Conservation (phyloP, 768 basidiomycete species). For the Agaricus blazei region DNA sequence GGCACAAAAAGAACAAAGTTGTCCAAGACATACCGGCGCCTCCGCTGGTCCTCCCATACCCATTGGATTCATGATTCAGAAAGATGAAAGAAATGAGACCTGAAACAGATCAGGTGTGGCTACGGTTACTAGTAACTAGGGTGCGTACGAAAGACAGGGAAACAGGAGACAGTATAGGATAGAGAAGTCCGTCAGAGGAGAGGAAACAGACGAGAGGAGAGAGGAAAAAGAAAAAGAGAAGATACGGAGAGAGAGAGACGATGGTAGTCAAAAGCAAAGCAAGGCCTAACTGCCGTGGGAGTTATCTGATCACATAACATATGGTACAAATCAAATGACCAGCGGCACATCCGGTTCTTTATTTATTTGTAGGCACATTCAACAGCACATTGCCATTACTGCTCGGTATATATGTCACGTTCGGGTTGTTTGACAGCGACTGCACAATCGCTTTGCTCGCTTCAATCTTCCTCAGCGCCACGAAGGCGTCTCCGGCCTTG, state of each 20-base stretch:
- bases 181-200: conserved; percentile 55
- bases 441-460: conserved; percentile 96
- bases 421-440: conserved; percentile 71
- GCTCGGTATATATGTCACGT: conserved; percentile 88
- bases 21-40: conserved; percentile 57
- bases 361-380: conserved; percentile 67
- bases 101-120: conserved; percentile 18
- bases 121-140: conserved; percentile 9
- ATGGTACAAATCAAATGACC: too few relatives aligned
- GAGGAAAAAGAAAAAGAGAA: conserved; percentile 45
- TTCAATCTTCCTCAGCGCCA: conserved; percentile 94
- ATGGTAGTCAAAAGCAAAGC: conserved; percentile 43
- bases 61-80: conserved; percentile 73
- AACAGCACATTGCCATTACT: conserved; percentile 74
- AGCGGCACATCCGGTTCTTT: conserved; percentile 14
- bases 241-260: conserved; percentile 39
- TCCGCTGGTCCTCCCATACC: conserved; percentile 66
- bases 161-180: conserved; percentile 44
- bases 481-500: conserved; percentile 94
- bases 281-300: conserved; percentile 32
- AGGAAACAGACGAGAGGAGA: conserved; percentile 43
- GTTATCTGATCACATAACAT: conserved; percentile 27
- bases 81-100: conserved; percentile 51
- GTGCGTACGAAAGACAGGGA: conserved; percentile 49
- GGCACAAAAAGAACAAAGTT: conserved; percentile 24